These are phyloP conservation scores for Phytophthora lateralis DNA, from an alignment of 352 stramenopile genomes.

Conservation along the genomic window DNA sequence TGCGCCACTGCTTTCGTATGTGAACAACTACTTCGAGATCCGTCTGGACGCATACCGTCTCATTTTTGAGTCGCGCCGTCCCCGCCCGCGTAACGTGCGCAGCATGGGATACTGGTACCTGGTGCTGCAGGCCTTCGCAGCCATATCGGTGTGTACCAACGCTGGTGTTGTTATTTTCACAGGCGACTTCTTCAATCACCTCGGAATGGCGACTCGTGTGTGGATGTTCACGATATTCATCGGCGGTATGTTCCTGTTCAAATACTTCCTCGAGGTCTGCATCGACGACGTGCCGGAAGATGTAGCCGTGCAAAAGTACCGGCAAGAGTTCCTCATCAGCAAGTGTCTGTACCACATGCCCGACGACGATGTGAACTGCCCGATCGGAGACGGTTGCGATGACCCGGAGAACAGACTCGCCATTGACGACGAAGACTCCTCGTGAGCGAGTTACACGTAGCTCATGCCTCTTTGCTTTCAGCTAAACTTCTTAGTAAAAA, in stretches of 20 bases:
- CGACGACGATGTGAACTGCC: conserved; percentile 68
- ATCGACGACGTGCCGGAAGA: conserved; percentile 80
- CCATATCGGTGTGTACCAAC: conserved; percentile 93
- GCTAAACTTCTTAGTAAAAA: not conserved
- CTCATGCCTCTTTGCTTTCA: conserved; percentile 1
- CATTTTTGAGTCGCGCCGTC: conserved; percentile 77
- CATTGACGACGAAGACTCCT: conserved; percentile 65
- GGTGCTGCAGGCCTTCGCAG: conserved; percentile 89
- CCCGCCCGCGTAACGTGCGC: conserved; percentile 78
- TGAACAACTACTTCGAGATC: conserved; percentile 95
- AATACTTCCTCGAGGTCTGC: conserved; percentile 72
- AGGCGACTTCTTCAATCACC: conserved; percentile 72
- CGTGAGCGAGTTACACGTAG: conserved; percentile 27
- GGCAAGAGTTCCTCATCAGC: conserved; percentile 86
- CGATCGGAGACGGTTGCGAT: conserved; percentile 36
- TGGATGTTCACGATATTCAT: conserved; percentile 88
- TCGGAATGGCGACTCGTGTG: conserved; percentile 57
- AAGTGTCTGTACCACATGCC: conserved; percentile 87
- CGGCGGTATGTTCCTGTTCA: conserved; percentile 84
- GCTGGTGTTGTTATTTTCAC: conserved; percentile 94
- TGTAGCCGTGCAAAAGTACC: conserved; percentile 73
- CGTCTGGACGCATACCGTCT: conserved; percentile 90
- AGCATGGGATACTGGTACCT: conserved; percentile 94
- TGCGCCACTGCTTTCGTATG: conserved; percentile 89
- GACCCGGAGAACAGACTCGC: conserved; percentile 52